Evolutionary conservation across 176 grass and related monocot species (phyloP), one percentile per base, ranked within the genome.

Genomic region (Carex kokanica): DNA sequence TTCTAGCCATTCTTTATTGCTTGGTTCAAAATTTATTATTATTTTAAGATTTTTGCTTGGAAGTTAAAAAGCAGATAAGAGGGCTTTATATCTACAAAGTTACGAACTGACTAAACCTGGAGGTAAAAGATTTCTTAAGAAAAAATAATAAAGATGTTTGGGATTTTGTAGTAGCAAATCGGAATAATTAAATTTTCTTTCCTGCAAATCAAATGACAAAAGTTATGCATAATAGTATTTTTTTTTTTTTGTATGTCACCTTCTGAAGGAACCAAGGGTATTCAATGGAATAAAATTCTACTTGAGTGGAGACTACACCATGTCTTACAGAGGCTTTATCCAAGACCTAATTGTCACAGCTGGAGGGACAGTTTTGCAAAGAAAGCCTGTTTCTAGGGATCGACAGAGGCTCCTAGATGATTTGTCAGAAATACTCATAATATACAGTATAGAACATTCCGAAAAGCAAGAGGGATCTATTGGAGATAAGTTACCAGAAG

Each of bases 381-480:
- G 91, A 73, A 98, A 91, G 83, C 95, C 95, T 1, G 78, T 98
- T 12, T 91, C 91, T 70, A 93, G 92, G 71, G 86, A 93, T 47
- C 82, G 90, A n/a, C 79, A 93, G 45, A 95, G 80, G 79, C 21
- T 98, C 81, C 79, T 98, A 10, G 84, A 92, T 45, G 86, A 93
- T 32, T 83, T 32, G 52, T 93, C 88, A 4, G 8, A 62, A 23
- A 34, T 85, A 60, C 12, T 93, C 21, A 88, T 93, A 3, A 54
- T 98, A 10, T 95, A 88, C 91, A 87, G 87, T 38, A 5, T 72
- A 0, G 91, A 95, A 10, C 87, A 87, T 63, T 78, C 83, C 45
- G 74, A 83, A 54, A 98, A 83, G 29, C 31, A 23, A 52, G 89
- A 82, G 27, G 8, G 16, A 23, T 67, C 47, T 24, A 9, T n/a